Conservation (phyloP, 257 asterid species). For the Henckelia pumila region DNA sequence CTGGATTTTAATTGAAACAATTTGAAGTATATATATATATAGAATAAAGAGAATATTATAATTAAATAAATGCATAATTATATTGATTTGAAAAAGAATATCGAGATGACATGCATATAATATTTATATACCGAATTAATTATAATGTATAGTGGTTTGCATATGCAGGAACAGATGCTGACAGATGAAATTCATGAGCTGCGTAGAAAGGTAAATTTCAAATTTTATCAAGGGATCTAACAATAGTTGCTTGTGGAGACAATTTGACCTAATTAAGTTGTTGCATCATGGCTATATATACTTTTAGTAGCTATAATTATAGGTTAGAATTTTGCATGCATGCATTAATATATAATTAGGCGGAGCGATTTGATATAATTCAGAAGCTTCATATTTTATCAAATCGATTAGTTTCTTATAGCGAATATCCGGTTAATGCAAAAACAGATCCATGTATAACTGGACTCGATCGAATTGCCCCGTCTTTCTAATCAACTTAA, state of each 20-base stretch:
- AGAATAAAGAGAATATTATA: too few relatives aligned
- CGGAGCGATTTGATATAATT: neutral
- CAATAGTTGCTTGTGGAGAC: too few relatives aligned
- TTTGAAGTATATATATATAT: neutral
- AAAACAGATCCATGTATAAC: too few relatives aligned
- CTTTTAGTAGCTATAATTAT: too few relatives aligned
- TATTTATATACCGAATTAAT: neutral
- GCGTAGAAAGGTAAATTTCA: constrained; percentile 47
- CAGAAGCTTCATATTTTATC: too few relatives aligned
- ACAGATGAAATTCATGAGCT: constrained; percentile 65
- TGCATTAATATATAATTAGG: neutral
- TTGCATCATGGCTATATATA: neutral
- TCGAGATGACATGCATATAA: neutral
- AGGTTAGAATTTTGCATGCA: neutral
- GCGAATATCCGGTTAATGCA: too few relatives aligned
- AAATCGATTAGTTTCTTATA: too few relatives aligned
- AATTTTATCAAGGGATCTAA: too few relatives aligned
- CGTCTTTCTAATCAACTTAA: too few relatives aligned
- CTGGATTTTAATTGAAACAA: neutral
- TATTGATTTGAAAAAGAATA: neutral
- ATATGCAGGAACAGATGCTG: constrained; percentile 55
- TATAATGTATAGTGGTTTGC: neutral
- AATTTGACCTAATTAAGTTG: too few relatives aligned
- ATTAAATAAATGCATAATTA: too few relatives aligned
- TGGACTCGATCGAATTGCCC: too few relatives aligned